Conservation (phyloP, 305 asterid genomes). For the Fraxinus baroniana region DNA sequence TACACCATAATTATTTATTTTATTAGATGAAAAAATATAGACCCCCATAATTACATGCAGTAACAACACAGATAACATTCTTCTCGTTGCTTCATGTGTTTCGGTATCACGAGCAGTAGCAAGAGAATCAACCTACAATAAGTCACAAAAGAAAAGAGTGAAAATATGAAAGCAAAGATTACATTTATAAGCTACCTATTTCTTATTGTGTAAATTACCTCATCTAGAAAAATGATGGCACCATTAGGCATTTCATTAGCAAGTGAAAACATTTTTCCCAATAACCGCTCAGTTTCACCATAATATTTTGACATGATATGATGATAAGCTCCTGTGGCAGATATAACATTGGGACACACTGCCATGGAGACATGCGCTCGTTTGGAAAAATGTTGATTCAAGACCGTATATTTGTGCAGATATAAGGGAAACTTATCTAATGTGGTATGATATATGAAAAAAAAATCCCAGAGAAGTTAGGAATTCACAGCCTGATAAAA, state of each 20-base stretch:
- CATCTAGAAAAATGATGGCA: conserved; percentile 84
- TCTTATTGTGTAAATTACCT: conserved; percentile 46
- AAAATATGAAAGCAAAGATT: background rate
- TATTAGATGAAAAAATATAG: background rate
- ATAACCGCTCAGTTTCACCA: conserved; percentile 90
- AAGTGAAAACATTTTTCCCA: conserved; percentile 88
- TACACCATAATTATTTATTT: background rate
- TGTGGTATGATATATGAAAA: background rate
- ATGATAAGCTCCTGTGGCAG: conserved; percentile 64
- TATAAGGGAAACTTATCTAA: background rate
- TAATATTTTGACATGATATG: conserved; percentile 85
- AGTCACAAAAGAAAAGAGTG: background rate
- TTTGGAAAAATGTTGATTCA: conserved; percentile 15
- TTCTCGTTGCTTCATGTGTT: conserved; percentile 93
- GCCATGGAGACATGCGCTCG: conserved; percentile 25
- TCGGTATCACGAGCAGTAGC: conserved; percentile 92
- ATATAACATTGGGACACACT: conserved; percentile 82
- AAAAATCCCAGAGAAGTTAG: background rate
- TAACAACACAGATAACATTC: conserved; percentile 77
- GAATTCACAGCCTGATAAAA: background rate
- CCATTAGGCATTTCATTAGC: conserved; percentile 83
- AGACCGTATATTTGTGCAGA: conserved; percentile 9
- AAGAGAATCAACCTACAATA: conserved; percentile 79
- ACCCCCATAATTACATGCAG: conserved; percentile 64
- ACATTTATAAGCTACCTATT: background rate